Conservation (phyloP, 75 land plant genomes). For the Azolla pinnata region DNA sequence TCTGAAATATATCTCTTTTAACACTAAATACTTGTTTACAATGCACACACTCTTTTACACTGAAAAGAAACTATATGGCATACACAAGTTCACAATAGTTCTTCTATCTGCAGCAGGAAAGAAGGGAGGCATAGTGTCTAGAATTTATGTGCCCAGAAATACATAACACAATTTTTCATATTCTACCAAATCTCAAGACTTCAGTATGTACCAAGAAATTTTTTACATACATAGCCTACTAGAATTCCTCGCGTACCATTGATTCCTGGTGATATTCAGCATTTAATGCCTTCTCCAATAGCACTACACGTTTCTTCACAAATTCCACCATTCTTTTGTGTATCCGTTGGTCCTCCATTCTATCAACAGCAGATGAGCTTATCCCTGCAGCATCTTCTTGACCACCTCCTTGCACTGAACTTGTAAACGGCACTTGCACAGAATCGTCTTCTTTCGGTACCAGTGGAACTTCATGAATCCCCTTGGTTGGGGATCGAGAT, state of each 20-base stretch:
- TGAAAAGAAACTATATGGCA: too few species aligned
- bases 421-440: background rate
- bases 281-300: slow-evolving; percentile 74
- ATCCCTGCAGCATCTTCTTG: slow-evolving; percentile 7
- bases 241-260: slow-evolving; percentile 46
- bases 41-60: too few species aligned
- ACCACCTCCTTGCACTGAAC: background rate
- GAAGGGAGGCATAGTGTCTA: too few species aligned
- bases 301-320: slow-evolving; percentile 69
- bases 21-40: too few species aligned
- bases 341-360: slow-evolving; percentile 11
- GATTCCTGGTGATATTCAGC: slow-evolving; percentile 56
- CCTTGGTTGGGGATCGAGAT: slow-evolving; percentile 1
- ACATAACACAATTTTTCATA: too few species aligned
- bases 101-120: too few species aligned
- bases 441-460: background rate
- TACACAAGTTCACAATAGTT: too few species aligned
- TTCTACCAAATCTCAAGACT: too few species aligned
- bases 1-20: too few species aligned
- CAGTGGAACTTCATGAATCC: background rate
- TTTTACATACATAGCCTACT: too few species aligned
- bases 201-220: too few species aligned
- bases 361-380: background rate
- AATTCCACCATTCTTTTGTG: slow-evolving; percentile 81
- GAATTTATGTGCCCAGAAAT: too few species aligned